Percentiles rank a stretch among this genome's conserved stretches.
Evolutionary conservation across 306 rosid genomes (phyloP).

Genomic region (cucumber (Cucumis sativus)): DNA sequence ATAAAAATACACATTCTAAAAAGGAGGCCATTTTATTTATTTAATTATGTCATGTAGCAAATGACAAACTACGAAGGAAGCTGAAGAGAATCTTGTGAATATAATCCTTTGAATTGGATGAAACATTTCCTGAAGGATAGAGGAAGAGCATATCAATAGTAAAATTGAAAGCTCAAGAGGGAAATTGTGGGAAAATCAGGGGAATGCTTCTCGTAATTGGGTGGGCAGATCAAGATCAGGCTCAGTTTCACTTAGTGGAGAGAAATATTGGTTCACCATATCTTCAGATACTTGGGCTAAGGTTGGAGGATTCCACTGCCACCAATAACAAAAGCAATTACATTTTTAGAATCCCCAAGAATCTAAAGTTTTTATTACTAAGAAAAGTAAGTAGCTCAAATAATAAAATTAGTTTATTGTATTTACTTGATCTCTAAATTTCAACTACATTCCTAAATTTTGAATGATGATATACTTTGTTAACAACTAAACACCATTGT

Average conservation of each 20-base stretch:
- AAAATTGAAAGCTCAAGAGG: background rate
- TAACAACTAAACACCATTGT: no score
- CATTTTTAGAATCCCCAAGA: background rate
- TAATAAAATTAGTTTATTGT: background rate
- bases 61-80: background rate
- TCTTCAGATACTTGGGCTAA: slow-evolving; percentile 63
- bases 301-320: slow-evolving; percentile 96
- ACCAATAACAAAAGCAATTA: slow-evolving; percentile 5
- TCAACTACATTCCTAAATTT: background rate
- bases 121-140: background rate
- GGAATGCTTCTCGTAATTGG: slow-evolving; percentile 54
- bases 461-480: background rate
- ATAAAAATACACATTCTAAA: background rate
- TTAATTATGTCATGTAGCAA: background rate
- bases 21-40: no score
- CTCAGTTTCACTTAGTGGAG: slow-evolving; percentile 45
- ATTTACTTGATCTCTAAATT: background rate
- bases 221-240: slow-evolving; percentile 68
- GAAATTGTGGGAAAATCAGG: background rate
- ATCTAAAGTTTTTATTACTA: no score
- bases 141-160: background rate
- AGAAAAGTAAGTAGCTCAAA: background rate
- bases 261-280: slow-evolving; percentile 74
- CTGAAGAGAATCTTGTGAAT: background rate
- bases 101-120: background rate